Conservation (phyloP, 2,329 filamentous ascomycete genomes). For the Chrysoporthe deuterocubensis region DNA sequence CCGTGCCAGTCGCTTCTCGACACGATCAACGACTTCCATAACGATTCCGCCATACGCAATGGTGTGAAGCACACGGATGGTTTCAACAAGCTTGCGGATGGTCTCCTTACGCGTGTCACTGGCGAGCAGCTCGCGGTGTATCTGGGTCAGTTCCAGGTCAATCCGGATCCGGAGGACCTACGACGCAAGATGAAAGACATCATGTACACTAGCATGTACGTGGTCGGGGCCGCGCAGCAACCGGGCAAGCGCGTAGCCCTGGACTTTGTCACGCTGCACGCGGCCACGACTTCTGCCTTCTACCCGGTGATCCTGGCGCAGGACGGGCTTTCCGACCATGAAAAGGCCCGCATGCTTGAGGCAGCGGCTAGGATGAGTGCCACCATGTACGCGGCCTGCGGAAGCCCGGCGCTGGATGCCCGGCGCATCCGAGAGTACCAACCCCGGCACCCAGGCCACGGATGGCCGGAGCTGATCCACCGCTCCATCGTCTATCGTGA, state of each 20-base stretch:
- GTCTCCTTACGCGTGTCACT: too few relatives aligned
- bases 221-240: constrained; percentile 49
- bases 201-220: constrained; percentile 32
- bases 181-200: constrained; percentile 31
- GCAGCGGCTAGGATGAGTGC: constrained; percentile 51
- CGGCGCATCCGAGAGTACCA: constrained; percentile 30
- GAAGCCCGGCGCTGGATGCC: constrained; percentile 1
- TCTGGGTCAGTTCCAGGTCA: too few relatives aligned
- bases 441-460: constrained; percentile 26
- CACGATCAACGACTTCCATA: too few relatives aligned
- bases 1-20: too few relatives aligned
- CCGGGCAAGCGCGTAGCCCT: constrained; percentile 60
- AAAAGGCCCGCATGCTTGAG: constrained; percentile 63
- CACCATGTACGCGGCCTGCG: too few relatives aligned
- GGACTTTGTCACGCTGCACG: constrained; percentile 64
- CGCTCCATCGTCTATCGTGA: constrained; percentile 35
- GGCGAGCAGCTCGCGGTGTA: too few relatives aligned
- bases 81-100: too few relatives aligned
- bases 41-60: too few relatives aligned
- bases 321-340: constrained; percentile 38
- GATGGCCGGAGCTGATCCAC: constrained; percentile 36
- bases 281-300: constrained; percentile 37
- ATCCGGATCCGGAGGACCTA: too few relatives aligned
- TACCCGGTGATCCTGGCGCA: constrained; percentile 32
- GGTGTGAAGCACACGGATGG: too few relatives aligned